These are phyloP conservation scores for Sporothrix luriei DNA, from an alignment of 2,329 filamentous ascomycete species.

Conservation along the genomic window DNA sequence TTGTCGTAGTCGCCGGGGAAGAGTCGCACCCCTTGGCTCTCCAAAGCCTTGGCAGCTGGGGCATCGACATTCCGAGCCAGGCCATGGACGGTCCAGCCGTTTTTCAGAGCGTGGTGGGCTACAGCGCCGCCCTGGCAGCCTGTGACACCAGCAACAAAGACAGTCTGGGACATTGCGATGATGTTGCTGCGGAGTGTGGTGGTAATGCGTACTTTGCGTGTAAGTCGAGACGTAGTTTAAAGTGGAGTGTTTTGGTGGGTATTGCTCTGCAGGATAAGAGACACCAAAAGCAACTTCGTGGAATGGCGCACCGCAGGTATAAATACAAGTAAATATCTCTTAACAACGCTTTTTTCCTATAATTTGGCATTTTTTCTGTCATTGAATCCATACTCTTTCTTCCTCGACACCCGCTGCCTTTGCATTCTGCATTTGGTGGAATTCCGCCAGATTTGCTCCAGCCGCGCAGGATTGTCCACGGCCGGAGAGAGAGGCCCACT, in stretches of 20 bases:
- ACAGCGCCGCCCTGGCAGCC: slow-evolving; percentile 43
- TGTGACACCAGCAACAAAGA: slow-evolving; percentile 26
- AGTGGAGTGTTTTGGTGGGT: too few relatives aligned
- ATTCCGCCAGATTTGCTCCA: slow-evolving; percentile 21
- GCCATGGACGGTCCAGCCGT: slow-evolving; percentile 40
- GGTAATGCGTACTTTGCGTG: background rate
- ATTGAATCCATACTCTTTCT: background rate
- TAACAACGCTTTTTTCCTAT: background rate
- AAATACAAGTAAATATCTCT: too few relatives aligned
- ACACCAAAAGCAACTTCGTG: too few relatives aligned
- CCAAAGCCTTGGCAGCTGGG: slow-evolving; percentile 43
- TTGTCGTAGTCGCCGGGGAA: slow-evolving; percentile 20
- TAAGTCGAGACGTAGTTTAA: background rate
- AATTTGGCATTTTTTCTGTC: background rate
- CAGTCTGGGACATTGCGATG: slow-evolving; percentile 12
- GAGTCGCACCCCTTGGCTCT: slow-evolving; percentile 39
- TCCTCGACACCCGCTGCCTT: too few relatives aligned
- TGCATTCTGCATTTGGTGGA: slow-evolving; percentile 20
- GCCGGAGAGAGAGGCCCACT: background rate
- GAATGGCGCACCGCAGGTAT: too few relatives aligned
- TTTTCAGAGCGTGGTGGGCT: slow-evolving; percentile 42
- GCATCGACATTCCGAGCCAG: slow-evolving; percentile 43
- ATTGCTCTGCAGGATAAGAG: too few relatives aligned
- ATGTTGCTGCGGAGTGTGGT: background rate
- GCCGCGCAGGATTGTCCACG: background rate